Evolutionary conservation across 2,329 filamentous ascomycete species (phyloP).

Genomic region (Aspergillus novoparasiticus): DNA sequence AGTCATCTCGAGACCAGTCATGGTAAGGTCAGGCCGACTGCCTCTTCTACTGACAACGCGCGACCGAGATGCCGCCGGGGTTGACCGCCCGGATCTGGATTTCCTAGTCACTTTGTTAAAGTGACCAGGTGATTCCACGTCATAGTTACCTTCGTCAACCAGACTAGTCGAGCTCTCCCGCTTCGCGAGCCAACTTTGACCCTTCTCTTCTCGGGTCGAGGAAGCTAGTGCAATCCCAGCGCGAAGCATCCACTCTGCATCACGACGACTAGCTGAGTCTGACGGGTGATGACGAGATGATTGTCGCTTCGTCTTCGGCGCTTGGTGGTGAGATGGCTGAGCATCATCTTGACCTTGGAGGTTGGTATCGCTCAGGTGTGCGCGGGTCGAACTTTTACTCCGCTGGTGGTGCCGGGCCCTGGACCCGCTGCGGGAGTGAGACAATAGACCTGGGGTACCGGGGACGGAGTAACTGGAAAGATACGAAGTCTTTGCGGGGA

Average conservation of each 20-base stretch:
- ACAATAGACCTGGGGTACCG: slow-evolving; percentile 46
- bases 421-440: slow-evolving; percentile 44
- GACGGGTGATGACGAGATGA: slow-evolving; percentile 8
- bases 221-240: slow-evolving; percentile 60
- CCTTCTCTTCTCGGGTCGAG: slow-evolving; percentile 61
- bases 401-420: slow-evolving; percentile 35
- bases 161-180: slow-evolving; percentile 59
- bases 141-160: slow-evolving; percentile 41
- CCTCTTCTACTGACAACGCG: slow-evolving; percentile 34
- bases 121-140: slow-evolving; percentile 27
- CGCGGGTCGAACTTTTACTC: slow-evolving; percentile 38
- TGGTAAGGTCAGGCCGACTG: slow-evolving; percentile 26
- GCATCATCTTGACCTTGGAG: slow-evolving; percentile 30
- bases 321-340: slow-evolving; percentile 29
- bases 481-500: slow-evolving; percentile 40
- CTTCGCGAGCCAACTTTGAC: slow-evolving; percentile 63
- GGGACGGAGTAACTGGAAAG: slow-evolving; percentile 46
- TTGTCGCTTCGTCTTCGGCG: slow-evolving; percentile 3
- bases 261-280: slow-evolving; percentile 20
- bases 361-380: slow-evolving; percentile 40
- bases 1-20: slow-evolving; percentile 22
- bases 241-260: slow-evolving; percentile 63
- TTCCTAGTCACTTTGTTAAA: slow-evolving; percentile 31
- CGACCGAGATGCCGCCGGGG: slow-evolving; percentile 36
- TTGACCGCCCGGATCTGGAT: slow-evolving; percentile 40